Percentiles rank a stretch among this genome's conserved stretches.
Conservation (phyloP, 139 green algal species). For the Pseudopediastrum boryanum region DNA sequence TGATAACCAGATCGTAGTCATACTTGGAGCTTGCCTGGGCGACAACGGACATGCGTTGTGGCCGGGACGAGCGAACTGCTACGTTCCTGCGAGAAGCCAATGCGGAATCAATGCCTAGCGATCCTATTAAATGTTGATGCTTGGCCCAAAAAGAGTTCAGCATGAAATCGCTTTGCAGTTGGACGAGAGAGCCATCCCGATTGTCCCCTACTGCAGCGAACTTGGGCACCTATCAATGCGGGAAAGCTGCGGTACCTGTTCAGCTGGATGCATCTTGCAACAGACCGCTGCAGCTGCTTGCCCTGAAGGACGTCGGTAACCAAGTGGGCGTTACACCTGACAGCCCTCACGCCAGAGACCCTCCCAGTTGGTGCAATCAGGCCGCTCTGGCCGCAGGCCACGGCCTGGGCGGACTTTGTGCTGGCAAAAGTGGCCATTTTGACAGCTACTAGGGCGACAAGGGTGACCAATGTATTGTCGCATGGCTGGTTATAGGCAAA, state of each 20-base stretch:
- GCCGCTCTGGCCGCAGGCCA: not conserved
- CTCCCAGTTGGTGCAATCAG: not conserved
- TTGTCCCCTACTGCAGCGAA: not conserved
- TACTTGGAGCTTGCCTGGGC: constrained; percentile 62
- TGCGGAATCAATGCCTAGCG: no score
- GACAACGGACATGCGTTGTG: constrained; percentile 31
- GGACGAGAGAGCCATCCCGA: not conserved
- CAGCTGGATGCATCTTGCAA: not conserved
- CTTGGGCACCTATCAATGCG: not conserved
- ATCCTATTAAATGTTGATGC: no score
- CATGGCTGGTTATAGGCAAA: no score
- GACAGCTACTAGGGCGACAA: not conserved
- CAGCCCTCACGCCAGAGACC: not conserved
- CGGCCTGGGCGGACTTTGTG: not conserved
- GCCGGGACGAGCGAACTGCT: not conserved
- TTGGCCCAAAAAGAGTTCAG: no score
- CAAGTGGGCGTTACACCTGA: no score
- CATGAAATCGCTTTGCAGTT: no score
- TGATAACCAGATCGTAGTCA: constrained; percentile 99
- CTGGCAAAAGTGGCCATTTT: constrained; percentile 13
- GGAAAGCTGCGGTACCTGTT: not conserved
- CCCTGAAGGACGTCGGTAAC: not conserved
- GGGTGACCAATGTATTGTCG: not conserved
- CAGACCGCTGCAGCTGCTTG: not conserved
- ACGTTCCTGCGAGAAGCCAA: constrained; percentile 31